phyloP scores from a whole-genome alignment of 2,329 filamentous ascomycete species.

The Colletotrichum abscissum region DNA sequence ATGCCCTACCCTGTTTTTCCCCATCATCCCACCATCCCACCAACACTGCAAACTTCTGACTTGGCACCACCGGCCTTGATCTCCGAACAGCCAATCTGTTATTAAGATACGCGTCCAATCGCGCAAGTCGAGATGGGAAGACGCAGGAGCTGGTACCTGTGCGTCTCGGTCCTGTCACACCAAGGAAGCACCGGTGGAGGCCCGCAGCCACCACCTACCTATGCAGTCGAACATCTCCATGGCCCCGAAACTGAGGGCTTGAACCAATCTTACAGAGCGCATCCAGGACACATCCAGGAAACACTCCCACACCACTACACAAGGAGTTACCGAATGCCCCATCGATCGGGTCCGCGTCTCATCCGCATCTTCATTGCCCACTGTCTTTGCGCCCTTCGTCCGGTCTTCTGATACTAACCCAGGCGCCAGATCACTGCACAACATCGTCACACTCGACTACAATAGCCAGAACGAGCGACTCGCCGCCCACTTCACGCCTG shows the following conservation, averaged over 20 bases:
- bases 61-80: not conserved
- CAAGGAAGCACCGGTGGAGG: conserved; percentile 15
- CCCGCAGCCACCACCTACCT: not conserved
- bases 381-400: conserved; percentile 7
- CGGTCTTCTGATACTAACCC: conserved; percentile 17
- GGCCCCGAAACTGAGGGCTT: not conserved
- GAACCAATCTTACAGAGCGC: not conserved
- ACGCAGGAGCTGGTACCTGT: conserved; percentile 7
- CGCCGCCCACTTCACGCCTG: not conserved
- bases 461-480: not conserved
- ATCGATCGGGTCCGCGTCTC: conserved; percentile 3
- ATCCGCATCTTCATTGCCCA: not conserved
- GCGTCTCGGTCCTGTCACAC: conserved; percentile 2
- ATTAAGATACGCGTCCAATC: not conserved
- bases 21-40: not conserved
- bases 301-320: not conserved
- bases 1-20: too few species aligned
- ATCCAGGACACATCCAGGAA: not conserved
- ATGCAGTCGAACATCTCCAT: not conserved
- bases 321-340: not conserved
- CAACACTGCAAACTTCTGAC: not conserved
- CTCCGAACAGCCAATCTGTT: not conserved
- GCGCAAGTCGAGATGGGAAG: not conserved
- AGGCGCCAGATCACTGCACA: conserved; percentile 2
- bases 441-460: not conserved